A percentile compares a stretch with the other conserved stretches of the same genome.
Conservation (phyloP, 2,329 filamentous ascomycete species). For the Apiospora marii region DNA sequence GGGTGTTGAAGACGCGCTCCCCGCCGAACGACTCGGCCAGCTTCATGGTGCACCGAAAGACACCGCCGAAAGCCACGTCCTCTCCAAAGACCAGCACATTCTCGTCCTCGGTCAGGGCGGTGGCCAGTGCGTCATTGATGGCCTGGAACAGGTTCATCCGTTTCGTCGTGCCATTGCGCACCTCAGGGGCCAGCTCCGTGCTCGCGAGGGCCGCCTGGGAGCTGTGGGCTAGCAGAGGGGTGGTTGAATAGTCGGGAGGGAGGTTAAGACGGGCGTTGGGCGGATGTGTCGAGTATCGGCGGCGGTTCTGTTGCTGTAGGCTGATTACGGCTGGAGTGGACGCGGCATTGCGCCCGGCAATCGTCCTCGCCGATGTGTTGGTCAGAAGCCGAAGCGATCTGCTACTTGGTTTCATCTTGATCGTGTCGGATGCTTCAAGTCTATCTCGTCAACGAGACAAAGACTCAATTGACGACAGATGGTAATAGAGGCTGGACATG, state of each 20-base stretch:
- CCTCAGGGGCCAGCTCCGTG: slow-evolving; percentile 72
- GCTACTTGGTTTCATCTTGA: slow-evolving; percentile 12
- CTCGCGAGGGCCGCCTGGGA: slow-evolving; percentile 75
- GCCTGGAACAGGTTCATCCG: slow-evolving; percentile 94
- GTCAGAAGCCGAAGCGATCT: slow-evolving; percentile 33
- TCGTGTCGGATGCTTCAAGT: background rate
- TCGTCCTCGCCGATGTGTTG: slow-evolving; percentile 32
- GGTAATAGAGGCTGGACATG: background rate
- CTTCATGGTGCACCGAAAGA: slow-evolving; percentile 94
- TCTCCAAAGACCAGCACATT: slow-evolving; percentile 93
- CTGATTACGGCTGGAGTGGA: background rate
- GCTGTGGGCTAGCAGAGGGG: slow-evolving; percentile 81
- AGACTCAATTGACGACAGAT: background rate
- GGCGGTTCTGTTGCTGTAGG: slow-evolving; percentile 28
- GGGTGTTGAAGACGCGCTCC: slow-evolving; percentile 95
- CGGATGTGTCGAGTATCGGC: slow-evolving; percentile 62
- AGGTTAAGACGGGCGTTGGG: slow-evolving; percentile 77
- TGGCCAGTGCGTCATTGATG: slow-evolving; percentile 87
- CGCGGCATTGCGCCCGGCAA: slow-evolving; percentile 24
- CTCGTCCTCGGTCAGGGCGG: slow-evolving; percentile 83
- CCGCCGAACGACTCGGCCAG: slow-evolving; percentile 86
- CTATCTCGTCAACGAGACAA: slow-evolving; percentile 7
- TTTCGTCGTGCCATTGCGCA: slow-evolving; percentile 75
- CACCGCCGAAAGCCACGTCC: slow-evolving; percentile 95
- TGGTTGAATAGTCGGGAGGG: slow-evolving; percentile 86